Evolutionary conservation across 768 basidiomycete genomes (phyloP).

Genomic region (Mycena galericulata): DNA sequence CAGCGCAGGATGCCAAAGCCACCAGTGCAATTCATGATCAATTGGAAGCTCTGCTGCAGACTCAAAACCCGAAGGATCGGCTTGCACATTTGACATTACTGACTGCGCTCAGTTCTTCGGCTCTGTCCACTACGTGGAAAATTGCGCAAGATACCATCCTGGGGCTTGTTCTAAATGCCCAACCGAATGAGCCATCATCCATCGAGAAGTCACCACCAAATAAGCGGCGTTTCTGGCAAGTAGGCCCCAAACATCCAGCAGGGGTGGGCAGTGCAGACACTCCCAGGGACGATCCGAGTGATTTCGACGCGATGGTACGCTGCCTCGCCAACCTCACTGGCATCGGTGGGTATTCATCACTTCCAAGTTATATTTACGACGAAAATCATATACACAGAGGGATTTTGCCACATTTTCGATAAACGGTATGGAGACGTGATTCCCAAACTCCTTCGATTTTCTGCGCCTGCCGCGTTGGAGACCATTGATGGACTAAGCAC

Average conservation of each 20-base stretch:
- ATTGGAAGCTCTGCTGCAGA: too few relatives aligned
- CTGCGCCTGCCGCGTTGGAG: neutral
- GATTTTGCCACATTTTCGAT: neutral
- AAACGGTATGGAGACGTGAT: neutral
- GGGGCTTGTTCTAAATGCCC: neutral
- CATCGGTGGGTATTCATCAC: neutral
- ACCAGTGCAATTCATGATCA: too few relatives aligned
- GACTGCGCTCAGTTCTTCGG: neutral
- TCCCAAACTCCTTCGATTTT: neutral
- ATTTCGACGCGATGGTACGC: too few relatives aligned
- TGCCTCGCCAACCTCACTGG: neutral
- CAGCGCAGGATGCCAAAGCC: neutral
- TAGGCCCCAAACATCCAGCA: too few relatives aligned
- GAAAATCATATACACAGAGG: neutral
- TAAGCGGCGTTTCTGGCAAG: too few relatives aligned
- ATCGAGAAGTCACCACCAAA: too few relatives aligned
- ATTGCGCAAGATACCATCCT: neutral
- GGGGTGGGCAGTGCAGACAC: too few relatives aligned
- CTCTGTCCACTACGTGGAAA: neutral
- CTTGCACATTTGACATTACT: conserved; percentile 6
- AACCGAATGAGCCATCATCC: neutral
- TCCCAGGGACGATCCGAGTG: too few relatives aligned
- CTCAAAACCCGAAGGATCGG: neutral
- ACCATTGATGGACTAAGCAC: neutral
- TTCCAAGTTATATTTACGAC: neutral